Evolutionary conservation across 345 rosid genomes (phyloP), one percentile per base, ranked within the genome.

Genomic region (Euphorbia pulcherrima): DNA sequence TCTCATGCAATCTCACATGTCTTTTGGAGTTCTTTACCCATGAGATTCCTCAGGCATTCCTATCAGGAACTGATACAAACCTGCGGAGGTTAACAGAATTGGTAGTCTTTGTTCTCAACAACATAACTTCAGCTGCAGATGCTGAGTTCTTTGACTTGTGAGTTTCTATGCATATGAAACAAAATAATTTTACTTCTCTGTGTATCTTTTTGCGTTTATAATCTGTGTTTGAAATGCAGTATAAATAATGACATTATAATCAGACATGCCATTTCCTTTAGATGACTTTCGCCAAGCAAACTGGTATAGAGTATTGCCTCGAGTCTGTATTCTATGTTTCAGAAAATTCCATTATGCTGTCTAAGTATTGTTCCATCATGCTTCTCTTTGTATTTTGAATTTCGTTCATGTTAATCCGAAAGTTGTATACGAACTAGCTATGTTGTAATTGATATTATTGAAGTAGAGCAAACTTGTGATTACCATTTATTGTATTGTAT

Each of bases 91-190:
- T 94, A 59, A 86, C 95, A 28, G 99, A 94, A 76, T 70, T 91
- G 77, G 79, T 91, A 50, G 81, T 91, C 13, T 91, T 94, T 71
- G 85, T 92, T 81, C 83, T 94, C 72, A 94, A 82, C 77, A 86
- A 91, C 64, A 76, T 88, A 72, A 89, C 96, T 61, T 89, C 96
- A 47, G 84, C 91, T 6, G 89, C 85, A 26, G 96, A 94, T 79
- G 84, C 89, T 24, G 96, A 94, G 75, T 91, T 94, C 79, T 90
- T 90, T 76, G 92, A 91, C 73, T 70, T 91, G 96, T 94, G 81
- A 90, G 96, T 78, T 75, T 37, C 65, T 39, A 2, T 37, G 57
- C 60, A 10, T 4, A 46, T 35, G 44, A 64, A 50, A 29, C 54
- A 5, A 58, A 58, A 20, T 58, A 58, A 20, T 58, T 21, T 33